These are phyloP conservation scores for Lotus japonicus DNA, from an alignment of 306 rosid genomes.

Conservation along the genomic window DNA sequence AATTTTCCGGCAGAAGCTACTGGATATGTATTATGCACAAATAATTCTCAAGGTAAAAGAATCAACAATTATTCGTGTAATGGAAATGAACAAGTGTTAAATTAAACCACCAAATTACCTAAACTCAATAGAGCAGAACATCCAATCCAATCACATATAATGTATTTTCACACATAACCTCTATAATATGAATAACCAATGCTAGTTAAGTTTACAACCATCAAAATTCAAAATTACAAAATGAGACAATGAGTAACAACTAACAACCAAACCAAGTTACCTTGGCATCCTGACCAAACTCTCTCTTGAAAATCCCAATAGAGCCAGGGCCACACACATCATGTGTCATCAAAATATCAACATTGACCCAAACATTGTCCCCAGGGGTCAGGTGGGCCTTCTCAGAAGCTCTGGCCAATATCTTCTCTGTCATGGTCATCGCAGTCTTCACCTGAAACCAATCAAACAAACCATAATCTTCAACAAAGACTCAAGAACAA, in stretches of 20 bases:
- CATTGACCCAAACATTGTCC: constrained; percentile 82
- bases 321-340: constrained; percentile 96
- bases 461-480: neutral
- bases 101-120: constrained; percentile 9
- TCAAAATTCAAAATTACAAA: neutral
- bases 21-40: neutral
- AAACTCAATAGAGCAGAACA: neutral
- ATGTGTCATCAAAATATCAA: constrained; percentile 89
- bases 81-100: neutral
- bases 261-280: constrained; percentile 28
- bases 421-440: constrained; percentile 96
- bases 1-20: neutral
- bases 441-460: constrained; percentile 67
- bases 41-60: neutral
- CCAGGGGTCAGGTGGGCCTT: constrained; percentile 66
- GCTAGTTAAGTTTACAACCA: neutral
- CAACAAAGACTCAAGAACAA: neutral
- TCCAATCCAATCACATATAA: neutral
- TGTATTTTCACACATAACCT: neutral
- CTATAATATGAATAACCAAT: neutral
- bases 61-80: neutral
- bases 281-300: constrained; percentile 86
- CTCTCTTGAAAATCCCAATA: constrained; percentile 87
- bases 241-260: neutral
- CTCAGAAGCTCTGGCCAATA: constrained; percentile 75